Conservation (phyloP, 2,329 filamentous ascomycete species). For the Colletotrichum tanaceti region DNA sequence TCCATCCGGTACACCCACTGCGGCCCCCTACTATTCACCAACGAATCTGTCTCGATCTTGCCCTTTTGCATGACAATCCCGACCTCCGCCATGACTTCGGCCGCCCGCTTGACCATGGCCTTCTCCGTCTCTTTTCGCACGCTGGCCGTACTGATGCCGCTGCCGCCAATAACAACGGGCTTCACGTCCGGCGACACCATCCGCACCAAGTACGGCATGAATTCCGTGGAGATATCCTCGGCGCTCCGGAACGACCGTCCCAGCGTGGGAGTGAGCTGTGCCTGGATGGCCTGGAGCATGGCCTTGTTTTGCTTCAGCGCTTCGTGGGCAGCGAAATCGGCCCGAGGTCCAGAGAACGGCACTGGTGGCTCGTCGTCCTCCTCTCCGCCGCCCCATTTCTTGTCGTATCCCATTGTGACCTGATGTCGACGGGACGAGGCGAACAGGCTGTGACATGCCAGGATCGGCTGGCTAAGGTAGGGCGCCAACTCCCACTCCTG, state of each 20-base stretch:
- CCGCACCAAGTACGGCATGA: conserved; percentile 85
- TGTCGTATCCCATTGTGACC: conserved; percentile 56
- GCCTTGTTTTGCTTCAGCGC: conserved; percentile 82
- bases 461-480: conserved; percentile 86
- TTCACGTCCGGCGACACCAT: conserved; percentile 92
- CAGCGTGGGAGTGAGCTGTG: conserved; percentile 76
- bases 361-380: conserved; percentile 65
- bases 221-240: conserved; percentile 81
- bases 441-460: conserved; percentile 93
- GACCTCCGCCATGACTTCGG: conserved; percentile 84
- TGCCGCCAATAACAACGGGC: conserved; percentile 84
- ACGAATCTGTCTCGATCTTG: conserved; percentile 77
- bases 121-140: conserved; percentile 90
- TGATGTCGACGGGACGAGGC: conserved; percentile 73
- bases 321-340: conserved; percentile 85
- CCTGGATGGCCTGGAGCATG: conserved; percentile 78
- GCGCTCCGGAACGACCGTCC: conserved; percentile 82
- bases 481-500: conserved; percentile 94
- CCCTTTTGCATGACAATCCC: conserved; percentile 85
- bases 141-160: conserved; percentile 77
- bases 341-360: conserved; percentile 84
- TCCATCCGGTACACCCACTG: conserved; percentile 95
- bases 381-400: conserved; percentile 59
- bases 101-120: conserved; percentile 80
- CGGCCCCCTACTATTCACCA: conserved; percentile 68